Base-by-base conservation (phyloP, 2,329 filamentous ascomycete genomes). In the Colletotrichum paranaense region DNA sequence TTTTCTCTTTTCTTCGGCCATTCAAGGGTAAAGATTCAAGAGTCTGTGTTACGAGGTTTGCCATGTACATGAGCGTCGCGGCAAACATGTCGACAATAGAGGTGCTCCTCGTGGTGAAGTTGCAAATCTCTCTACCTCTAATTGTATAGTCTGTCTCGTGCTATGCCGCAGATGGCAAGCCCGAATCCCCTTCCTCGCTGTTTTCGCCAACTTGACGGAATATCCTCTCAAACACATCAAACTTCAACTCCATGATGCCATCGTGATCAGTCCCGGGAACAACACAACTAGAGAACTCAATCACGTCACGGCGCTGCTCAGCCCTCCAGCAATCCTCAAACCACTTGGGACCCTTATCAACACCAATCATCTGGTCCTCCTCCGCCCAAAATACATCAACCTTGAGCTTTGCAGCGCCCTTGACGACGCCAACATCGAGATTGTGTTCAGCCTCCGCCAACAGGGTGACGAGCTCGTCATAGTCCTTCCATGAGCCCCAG, bases 401-500 rank as follows among this genome's bases (percentile, higher is more conserved):
- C 7, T 35, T 55, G 38, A 82, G 67, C n/a, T 35, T 72, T 66
- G 53, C 74, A 68, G 55, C 80, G 56, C 8, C 46, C 28, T 14
- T 24, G 12, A 8, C 68, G 12, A 38, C 19, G 7, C 58, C 35
- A 30, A 5, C 65, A 19, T 12, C 69, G 9, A 19, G 26, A 22
- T 26, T 55, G 14, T 8, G 28, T 24, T 62, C 74, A 22, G 32
- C 38, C 67, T 76, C 74, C 22, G 66, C 76, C 68, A 81, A 32
- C 3, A 76, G 75, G 38, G 78, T 77, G 42, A 82, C 73, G 22
- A 79, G 64, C n/a, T 24, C 62, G 56, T 82, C 79, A 63, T 79
- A 80, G 59, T 81, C 78, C 5, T 74, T 76, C 81, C 81, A 82
- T 26, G 78, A 76, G 16, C 78, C 66, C 80, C 80, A 82, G 9